Base-by-base conservation (phyloP, 1,139 yeast species). In the Candida glucosophila region DNA sequence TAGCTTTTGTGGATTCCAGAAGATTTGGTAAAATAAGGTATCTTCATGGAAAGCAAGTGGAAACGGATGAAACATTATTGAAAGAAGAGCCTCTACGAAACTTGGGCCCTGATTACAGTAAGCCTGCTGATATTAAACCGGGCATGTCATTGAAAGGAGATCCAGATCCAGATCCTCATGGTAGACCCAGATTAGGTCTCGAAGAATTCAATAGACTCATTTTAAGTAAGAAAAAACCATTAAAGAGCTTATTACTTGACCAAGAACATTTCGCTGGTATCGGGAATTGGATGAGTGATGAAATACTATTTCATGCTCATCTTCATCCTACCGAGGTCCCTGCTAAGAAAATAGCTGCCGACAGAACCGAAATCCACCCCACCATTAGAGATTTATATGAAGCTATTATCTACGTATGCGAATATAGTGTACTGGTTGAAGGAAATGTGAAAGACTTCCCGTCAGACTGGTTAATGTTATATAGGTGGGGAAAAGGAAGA, bases 261-360 rank as follows among this genome's bases (percentile, higher is more conserved):
- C 82, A 75, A 39, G 55, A 62, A 3, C 47, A 48, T 19, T 75
- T 73, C 43, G 69, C 79, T 0, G 82, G 82, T 0, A 60, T 75
- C 3, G 82, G 82, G 9, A 75, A 75, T 39, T 75, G 82, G 81
- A 73, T 75, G 23, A 73, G 73, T 10, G 75, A 69, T 36, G 76
- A 69, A 38, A 52, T 69, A 9, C 42, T 62, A 14, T 67, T 51
- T 39, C 69, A 64, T 14, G 57, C 73, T 2, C 41, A 55, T 19
- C 48, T 68, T 7, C 70, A 67, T 27, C 70, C 70, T 1, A 55
- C 48, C 19, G 74, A 69, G 31, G 50, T 66, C 5, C 37, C 71
- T 26, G 46, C 53, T 14, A 39, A 33, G 17, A 62, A 45, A 32
- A 32, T 52, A 14, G 25, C 23, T 14, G 21, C 30, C 2, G 26